These are phyloP conservation scores for Dactylella cylindrospora DNA, from an alignment of 2,329 filamentous ascomycete species.

Conservation along the genomic window DNA sequence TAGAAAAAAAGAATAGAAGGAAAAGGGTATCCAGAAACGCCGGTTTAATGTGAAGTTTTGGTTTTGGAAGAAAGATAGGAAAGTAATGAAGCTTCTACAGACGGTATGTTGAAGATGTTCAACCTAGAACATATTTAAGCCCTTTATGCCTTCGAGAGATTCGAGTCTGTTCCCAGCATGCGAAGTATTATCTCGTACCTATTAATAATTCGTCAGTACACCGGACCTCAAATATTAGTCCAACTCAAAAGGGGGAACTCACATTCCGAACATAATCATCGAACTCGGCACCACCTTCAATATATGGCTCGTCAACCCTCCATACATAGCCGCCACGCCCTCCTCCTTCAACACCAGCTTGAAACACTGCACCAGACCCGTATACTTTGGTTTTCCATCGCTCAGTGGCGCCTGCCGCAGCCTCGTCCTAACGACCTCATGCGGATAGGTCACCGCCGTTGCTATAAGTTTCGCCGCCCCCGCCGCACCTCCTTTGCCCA, in stretches of 20 bases:
- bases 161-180: conserved; percentile 39
- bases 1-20: not conserved
- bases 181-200: conserved; percentile 43
- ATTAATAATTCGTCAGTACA: not conserved
- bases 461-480: conserved; percentile 84
- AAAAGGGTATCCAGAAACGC: conserved; percentile 41
- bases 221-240: not conserved
- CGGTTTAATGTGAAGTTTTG: conserved; percentile 22
- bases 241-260: conserved; percentile 50
- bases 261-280: conserved; percentile 96
- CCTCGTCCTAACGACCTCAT: conserved; percentile 78
- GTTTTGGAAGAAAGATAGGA: not conserved
- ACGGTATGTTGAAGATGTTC: not conserved
- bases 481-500: conserved; percentile 74
- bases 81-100: not conserved
- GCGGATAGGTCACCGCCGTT: conserved; percentile 82
- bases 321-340: conserved; percentile 81
- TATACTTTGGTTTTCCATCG: conserved; percentile 76
- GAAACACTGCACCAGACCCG: conserved; percentile 84
- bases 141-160: conserved; percentile 21
- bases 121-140: not conserved
- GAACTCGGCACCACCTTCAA: conserved; percentile 86
- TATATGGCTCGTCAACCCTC: conserved; percentile 86
- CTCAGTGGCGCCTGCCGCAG: conserved; percentile 79
- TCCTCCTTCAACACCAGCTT: conserved; percentile 84